Conservation (phyloP, 345 rosid genomes). For the Moricandia moricandioides region DNA sequence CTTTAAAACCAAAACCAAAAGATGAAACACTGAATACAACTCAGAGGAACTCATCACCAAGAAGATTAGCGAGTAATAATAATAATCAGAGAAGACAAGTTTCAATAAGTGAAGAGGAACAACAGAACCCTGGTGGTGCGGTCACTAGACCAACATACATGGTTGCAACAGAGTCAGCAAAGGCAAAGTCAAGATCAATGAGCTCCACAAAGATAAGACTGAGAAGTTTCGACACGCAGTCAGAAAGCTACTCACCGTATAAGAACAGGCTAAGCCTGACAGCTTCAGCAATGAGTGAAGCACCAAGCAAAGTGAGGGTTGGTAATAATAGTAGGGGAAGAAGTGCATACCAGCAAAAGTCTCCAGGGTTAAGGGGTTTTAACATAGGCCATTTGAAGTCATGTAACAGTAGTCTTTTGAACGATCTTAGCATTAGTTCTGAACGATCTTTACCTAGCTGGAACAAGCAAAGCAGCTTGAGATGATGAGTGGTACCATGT, state of each 20-base stretch:
- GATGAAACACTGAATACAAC: slow-evolving; percentile 40
- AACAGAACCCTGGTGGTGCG: slow-evolving; percentile 35
- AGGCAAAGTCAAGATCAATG: slow-evolving; percentile 71
- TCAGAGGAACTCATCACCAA: slow-evolving; percentile 42
- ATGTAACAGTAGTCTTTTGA: slow-evolving; percentile 22
- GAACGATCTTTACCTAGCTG: slow-evolving; percentile 49
- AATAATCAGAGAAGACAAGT: slow-evolving; percentile 54
- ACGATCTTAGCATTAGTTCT: slow-evolving; percentile 61
- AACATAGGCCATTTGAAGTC: slow-evolving; percentile 52
- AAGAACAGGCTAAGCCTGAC: slow-evolving; percentile 42
- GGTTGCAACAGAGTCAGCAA: slow-evolving; percentile 91
- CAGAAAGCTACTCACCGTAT: slow-evolving; percentile 76
- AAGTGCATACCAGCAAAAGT: too few species aligned
- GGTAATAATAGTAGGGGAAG: slow-evolving; percentile 13
- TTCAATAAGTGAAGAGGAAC: slow-evolving; percentile 65
- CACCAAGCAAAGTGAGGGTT: slow-evolving; percentile 41
- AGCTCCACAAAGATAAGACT: slow-evolving; percentile 74
- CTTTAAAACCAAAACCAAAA: slow-evolving; percentile 40
- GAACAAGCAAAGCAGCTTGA: slow-evolving; percentile 39
- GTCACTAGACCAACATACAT: slow-evolving; percentile 66
- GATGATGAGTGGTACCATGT: slow-evolving; percentile 26
- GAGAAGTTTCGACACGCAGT: slow-evolving; percentile 63
- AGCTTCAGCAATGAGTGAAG: slow-evolving; percentile 47
- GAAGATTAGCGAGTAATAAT: slow-evolving; percentile 32
- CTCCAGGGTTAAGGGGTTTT: slow-evolving; percentile 27